A percentile compares a stretch with the other conserved stretches of the same genome.
phyloP scores from a whole-genome alignment of 805 yeast species.

The Lachancea meyersii region DNA sequence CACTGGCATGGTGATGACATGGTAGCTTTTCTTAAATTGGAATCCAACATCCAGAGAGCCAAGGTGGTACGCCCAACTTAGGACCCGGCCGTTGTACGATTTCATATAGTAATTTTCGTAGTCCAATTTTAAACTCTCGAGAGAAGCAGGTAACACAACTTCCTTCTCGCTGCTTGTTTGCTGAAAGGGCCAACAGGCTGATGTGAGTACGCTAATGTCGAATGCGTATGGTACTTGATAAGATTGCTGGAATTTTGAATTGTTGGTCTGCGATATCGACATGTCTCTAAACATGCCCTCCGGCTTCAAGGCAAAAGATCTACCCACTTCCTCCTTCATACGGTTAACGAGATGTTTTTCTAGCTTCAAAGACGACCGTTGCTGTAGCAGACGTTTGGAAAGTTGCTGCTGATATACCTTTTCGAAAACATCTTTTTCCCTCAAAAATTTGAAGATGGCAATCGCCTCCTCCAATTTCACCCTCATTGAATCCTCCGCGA shows the following conservation, averaged over 20 bases:
- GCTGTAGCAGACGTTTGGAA: slow-evolving; percentile 66
- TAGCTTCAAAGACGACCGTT: slow-evolving; percentile 46
- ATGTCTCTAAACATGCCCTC: slow-evolving; percentile 87
- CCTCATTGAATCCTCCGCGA: slow-evolving; percentile 24
- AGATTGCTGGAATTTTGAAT: slow-evolving; percentile 33
- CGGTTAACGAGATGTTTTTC: slow-evolving; percentile 65
- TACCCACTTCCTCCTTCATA: slow-evolving; percentile 70
- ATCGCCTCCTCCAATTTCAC: slow-evolving; percentile 49
- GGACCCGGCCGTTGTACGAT: slow-evolving; percentile 50
- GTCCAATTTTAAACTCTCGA: slow-evolving; percentile 37
- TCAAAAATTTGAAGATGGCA: slow-evolving; percentile 56
- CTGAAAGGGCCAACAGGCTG: slow-evolving; percentile 64
- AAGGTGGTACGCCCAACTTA: slow-evolving; percentile 76
- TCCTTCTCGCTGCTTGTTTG: slow-evolving; percentile 31
- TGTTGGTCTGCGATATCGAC: slow-evolving; percentile 46
- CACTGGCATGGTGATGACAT: slow-evolving; percentile 75
- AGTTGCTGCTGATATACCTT: slow-evolving; percentile 78
- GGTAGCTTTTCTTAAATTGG: slow-evolving; percentile 59
- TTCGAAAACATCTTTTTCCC: slow-evolving; percentile 83
- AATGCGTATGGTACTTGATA: slow-evolving; percentile 28
- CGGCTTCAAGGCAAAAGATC: slow-evolving; percentile 68
- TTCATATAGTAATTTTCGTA: slow-evolving; percentile 49
- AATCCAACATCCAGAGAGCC: slow-evolving; percentile 79
- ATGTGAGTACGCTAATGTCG: slow-evolving; percentile 50
- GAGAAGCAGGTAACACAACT: slow-evolving; percentile 38